phyloP scores from a whole-genome alignment of 345 rosid genomes.

The Litchi chinensis region DNA sequence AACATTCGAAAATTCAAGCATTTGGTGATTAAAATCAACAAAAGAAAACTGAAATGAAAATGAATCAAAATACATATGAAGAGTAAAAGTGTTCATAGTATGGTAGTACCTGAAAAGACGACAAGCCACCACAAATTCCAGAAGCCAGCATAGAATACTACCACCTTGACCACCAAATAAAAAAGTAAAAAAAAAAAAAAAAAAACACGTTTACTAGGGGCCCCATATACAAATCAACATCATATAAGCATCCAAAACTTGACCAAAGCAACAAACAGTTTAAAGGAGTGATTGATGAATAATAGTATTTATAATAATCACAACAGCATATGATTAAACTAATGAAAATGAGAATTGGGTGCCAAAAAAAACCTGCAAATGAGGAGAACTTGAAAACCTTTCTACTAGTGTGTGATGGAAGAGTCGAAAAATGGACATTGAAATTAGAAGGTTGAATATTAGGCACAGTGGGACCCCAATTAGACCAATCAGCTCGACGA shows the following conservation, averaged over 20 bases:
- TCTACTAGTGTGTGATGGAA: background rate
- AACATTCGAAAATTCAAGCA: constrained; percentile 19
- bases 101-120: constrained; percentile 42
- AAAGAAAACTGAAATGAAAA: constrained; percentile 18
- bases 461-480: constrained; percentile 43
- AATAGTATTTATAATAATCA: background rate
- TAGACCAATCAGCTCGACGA: constrained; percentile 13
- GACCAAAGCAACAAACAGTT: constrained; percentile 39
- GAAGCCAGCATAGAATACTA: constrained; percentile 22
- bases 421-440: constrained; percentile 3
- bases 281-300: constrained; percentile 22
- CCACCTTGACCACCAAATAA: constrained; percentile 15
- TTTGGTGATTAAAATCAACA: constrained; percentile 18
- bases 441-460: constrained; percentile 21
- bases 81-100: constrained; percentile 23
- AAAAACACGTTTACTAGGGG: constrained; percentile 22
- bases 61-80: constrained; percentile 10
- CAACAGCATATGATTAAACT: constrained; percentile 1
- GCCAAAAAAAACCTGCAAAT: constrained; percentile 22
- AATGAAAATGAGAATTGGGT: constrained; percentile 9
- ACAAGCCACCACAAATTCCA: constrained; percentile 25
- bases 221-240: constrained; percentile 30
- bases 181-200: background rate
- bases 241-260: constrained; percentile 30
- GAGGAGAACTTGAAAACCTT: background rate